A percentile compares a stretch with the other conserved stretches of the same genome.
Evolutionary conservation across 1,139 yeast species (phyloP).

Genomic region (Spathaspora jeffriesii): DNA sequence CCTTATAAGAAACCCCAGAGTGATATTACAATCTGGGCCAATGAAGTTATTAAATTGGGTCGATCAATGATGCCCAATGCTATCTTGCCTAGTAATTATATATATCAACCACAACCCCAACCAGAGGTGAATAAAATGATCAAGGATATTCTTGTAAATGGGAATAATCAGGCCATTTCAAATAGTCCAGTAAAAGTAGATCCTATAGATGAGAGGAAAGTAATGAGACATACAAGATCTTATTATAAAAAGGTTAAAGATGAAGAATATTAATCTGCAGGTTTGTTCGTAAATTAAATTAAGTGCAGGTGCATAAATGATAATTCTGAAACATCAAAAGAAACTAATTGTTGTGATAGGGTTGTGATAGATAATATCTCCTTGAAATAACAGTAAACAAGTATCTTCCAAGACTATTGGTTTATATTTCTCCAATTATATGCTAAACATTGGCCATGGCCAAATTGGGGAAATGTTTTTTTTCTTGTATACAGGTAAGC

Average conservation of each 20-base stretch:
- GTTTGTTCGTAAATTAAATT: neutral
- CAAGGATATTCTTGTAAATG: constrained; percentile 25
- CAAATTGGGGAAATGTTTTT: no score
- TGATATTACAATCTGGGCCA: constrained; percentile 62
- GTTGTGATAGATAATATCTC: no score
- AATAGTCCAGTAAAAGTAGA: constrained; percentile 24
- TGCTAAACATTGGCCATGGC: no score
- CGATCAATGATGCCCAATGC: constrained; percentile 68
- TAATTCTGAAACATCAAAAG: neutral
- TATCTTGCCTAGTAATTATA: constrained; percentile 39
- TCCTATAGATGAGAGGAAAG: constrained; percentile 30
- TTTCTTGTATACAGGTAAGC: no score
- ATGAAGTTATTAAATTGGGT: constrained; percentile 67
- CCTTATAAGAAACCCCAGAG: constrained; percentile 52
- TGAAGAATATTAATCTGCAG: neutral
- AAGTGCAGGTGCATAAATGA: neutral
- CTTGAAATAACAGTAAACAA: no score
- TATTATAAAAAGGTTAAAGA: constrained; percentile 24
- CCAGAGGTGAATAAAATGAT: constrained; percentile 27
- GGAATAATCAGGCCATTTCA: constrained; percentile 8
- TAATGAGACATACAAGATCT: constrained; percentile 41
- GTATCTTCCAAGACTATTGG: no score
- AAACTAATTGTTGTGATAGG: no score
- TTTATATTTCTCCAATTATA: no score
- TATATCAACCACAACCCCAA: constrained; percentile 30